A percentile compares a stretch with the other conserved stretches of the same genome.
These are phyloP conservation scores for Ophiocordyceps camponoti-saundersi DNA, from an alignment of 2,329 filamentous ascomycete genomes.

Conservation along the genomic window DNA sequence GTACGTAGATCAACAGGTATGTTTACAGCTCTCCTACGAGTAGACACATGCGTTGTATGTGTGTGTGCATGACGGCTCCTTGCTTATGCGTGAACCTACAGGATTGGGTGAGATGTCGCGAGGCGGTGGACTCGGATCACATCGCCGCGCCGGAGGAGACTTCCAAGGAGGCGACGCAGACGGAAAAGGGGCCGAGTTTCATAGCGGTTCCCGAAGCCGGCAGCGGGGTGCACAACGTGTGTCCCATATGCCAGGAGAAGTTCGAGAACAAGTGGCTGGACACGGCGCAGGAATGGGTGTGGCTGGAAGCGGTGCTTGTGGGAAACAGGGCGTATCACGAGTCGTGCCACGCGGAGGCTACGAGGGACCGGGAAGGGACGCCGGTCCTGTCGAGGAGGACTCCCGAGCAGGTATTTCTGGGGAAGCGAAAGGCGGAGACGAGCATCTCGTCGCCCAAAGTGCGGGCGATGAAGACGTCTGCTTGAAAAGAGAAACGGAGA, in stretches of 20 bases:
- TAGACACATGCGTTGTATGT: too few relatives aligned
- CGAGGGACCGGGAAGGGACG: constrained; percentile 39
- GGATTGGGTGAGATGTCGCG: constrained; percentile 82
- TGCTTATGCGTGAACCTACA: constrained; percentile 13
- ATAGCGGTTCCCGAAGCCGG: constrained; percentile 72
- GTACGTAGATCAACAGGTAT: constrained; percentile 79
- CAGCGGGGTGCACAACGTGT: constrained; percentile 57
- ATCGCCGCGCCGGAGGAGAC: constrained; percentile 15
- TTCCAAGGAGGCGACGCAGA: constrained; percentile 17
- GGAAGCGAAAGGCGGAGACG: constrained; percentile 61
- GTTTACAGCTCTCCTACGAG: too few relatives aligned
- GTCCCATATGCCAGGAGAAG: constrained; percentile 88
- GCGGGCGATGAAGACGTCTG: constrained; percentile 17
- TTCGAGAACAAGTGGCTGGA: constrained; percentile 89
- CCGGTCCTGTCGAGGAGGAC: constrained; percentile 28
- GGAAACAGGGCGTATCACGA: constrained; percentile 74
- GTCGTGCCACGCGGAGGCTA: constrained; percentile 74
- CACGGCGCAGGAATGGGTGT: constrained; percentile 90
- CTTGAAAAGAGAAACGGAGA: constrained; percentile 6
- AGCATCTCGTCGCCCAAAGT: constrained; percentile 21
- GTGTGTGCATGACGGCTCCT: too few relatives aligned
- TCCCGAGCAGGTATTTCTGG: constrained; percentile 49
- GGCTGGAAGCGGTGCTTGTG: constrained; percentile 72
- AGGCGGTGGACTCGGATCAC: constrained; percentile 54
- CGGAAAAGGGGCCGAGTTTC: constrained; percentile 38